Evolutionary conservation across 2,329 filamentous ascomycete species (phyloP).

Genomic region (Cercospora sp.): DNA sequence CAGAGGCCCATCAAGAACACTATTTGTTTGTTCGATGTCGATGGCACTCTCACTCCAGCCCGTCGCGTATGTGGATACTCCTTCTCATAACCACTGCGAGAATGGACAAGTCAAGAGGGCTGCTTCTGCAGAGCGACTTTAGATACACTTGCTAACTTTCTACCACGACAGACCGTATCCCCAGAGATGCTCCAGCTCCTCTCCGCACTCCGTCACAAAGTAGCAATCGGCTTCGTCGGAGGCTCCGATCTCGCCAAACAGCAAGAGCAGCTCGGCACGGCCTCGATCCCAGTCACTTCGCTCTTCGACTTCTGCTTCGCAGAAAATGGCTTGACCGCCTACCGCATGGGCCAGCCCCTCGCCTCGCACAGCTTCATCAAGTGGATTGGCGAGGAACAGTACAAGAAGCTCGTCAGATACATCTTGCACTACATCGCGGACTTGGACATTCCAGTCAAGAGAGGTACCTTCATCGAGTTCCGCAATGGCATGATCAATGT

Average conservation of each 20-base stretch:
- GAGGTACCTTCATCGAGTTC: constrained; percentile 84
- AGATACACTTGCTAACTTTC: constrained; percentile 9
- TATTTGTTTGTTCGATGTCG: constrained; percentile 93
- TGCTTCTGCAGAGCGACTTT: not conserved
- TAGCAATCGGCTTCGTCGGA: constrained; percentile 88
- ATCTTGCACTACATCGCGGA: constrained; percentile 81
- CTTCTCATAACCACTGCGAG: not conserved
- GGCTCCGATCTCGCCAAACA: constrained; percentile 91
- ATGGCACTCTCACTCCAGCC: constrained; percentile 83
- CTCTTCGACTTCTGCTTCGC: constrained; percentile 98
- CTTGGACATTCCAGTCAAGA: constrained; percentile 79
- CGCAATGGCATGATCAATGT: constrained; percentile 91
- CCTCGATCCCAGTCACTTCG: constrained; percentile 67
- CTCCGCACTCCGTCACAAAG: constrained; percentile 76
- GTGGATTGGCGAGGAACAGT: constrained; percentile 83
- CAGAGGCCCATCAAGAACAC: constrained; percentile 89
- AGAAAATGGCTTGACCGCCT: constrained; percentile 94
- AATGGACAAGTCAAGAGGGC: too few species aligned
- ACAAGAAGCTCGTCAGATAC: constrained; percentile 76
- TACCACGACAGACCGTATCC: constrained; percentile 50
- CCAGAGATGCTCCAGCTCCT: constrained; percentile 84
- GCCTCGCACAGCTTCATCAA: constrained; percentile 82
- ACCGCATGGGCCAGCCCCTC: constrained; percentile 74
- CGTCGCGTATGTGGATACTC: constrained; percentile 61
- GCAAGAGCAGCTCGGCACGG: constrained; percentile 85